These are phyloP conservation scores for Diaporthe caulivora DNA, from an alignment of 2,329 filamentous ascomycete species.

Conservation along the genomic window DNA sequence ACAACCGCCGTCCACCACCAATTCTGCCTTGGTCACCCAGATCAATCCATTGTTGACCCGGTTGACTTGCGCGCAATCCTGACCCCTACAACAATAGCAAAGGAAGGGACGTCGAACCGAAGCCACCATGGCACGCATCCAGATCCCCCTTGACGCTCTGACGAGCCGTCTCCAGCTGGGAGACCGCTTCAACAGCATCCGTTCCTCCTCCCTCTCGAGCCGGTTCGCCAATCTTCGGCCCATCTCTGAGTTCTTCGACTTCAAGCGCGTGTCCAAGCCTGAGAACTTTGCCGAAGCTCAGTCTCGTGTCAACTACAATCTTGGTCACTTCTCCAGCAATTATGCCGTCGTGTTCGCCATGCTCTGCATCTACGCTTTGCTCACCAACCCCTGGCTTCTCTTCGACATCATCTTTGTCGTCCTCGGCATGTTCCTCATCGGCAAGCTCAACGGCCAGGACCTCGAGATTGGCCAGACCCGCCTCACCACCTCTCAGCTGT, in stretches of 20 bases:
- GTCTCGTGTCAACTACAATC: conserved; percentile 95
- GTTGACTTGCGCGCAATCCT: neutral
- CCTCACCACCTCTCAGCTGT: conserved; percentile 92
- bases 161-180: conserved; percentile 90
- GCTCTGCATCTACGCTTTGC: conserved; percentile 93
- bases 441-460: conserved; percentile 89
- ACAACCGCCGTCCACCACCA: neutral
- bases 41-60: neutral
- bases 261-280: conserved; percentile 96
- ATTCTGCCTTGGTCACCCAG: neutral
- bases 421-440: conserved; percentile 90
- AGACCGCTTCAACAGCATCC: conserved; percentile 87
- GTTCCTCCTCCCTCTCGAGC: conserved; percentile 80
- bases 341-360: conserved; percentile 95
- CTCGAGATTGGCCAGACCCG: conserved; percentile 86
- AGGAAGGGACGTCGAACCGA: neutral
- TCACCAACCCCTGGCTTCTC: conserved; percentile 87
- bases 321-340: conserved; percentile 98
- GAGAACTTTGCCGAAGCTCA: conserved; percentile 91
- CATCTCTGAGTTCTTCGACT: conserved; percentile 91
- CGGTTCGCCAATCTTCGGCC: conserved; percentile 95
- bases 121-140: conserved; percentile 81
- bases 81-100: neutral
- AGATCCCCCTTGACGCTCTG: conserved; percentile 91
- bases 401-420: conserved; percentile 93